Conservation (phyloP, 192 early-diverging fungal species). For the Coemansia sp. region DNA sequence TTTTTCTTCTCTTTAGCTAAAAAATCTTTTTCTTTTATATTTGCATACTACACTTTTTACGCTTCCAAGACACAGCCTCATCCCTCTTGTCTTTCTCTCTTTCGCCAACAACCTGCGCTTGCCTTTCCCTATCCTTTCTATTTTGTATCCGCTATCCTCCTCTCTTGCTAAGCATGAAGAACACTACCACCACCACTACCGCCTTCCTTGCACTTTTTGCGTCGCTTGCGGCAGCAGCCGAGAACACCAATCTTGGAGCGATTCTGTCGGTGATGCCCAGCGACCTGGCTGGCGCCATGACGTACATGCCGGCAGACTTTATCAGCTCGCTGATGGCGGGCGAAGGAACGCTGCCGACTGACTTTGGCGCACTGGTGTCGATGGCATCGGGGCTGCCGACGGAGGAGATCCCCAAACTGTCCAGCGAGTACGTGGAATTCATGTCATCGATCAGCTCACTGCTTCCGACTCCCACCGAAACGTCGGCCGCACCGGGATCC, state of each 20-base stretch:
- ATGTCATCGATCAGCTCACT: slow-evolving; percentile 24
- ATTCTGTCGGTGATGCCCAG: slow-evolving; percentile 34
- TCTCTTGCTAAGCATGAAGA: slow-evolving; percentile 28
- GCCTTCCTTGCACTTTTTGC: slow-evolving; percentile 16
- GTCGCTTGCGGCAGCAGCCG: slow-evolving; percentile 13
- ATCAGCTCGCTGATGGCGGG: slow-evolving; percentile 32
- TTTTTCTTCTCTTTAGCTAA: background rate
- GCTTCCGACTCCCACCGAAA: slow-evolving; percentile 20
- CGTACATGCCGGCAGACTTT: slow-evolving; percentile 26
- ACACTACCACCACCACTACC: slow-evolving; percentile 19
- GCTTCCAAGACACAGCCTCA: background rate
- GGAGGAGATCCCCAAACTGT: slow-evolving; percentile 15
- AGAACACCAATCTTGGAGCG: slow-evolving; percentile 25
- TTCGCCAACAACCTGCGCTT: too few relatives aligned
- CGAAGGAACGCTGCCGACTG: slow-evolving; percentile 29
- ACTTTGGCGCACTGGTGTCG: slow-evolving; percentile 21
- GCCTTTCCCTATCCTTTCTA: background rate
- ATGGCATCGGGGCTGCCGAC: slow-evolving; percentile 28
- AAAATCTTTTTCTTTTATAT: background rate
- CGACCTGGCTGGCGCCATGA: slow-evolving; percentile 29
- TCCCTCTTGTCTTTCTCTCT: too few relatives aligned
- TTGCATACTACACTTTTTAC: background rate
- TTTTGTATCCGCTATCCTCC: background rate
- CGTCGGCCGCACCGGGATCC: background rate
- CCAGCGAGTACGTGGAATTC: slow-evolving; percentile 39